Evolutionary conservation across 148 eudicot species (phyloP), one percentile per base, ranked within the genome.

Genomic region (Limonium bicolor): DNA sequence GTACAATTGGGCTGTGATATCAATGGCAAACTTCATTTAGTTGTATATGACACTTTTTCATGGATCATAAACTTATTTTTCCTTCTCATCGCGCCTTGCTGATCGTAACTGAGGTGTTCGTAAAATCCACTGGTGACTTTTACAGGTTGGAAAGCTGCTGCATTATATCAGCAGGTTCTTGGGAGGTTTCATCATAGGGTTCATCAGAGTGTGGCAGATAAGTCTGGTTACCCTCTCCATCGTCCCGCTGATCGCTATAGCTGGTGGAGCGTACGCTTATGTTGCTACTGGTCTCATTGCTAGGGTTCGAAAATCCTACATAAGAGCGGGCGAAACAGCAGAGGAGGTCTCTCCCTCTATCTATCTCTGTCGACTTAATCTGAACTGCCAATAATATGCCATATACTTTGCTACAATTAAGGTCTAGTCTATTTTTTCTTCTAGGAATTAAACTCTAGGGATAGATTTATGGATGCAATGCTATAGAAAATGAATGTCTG

Each of bases 101-200:
- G n/a, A n/a, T n/a, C n/a, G n/a, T n/a, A n/a, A n/a, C n/a, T n/a
- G n/a, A n/a, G n/a, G n/a, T n/a, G n/a, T n/a, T n/a, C n/a, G n/a
- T n/a, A n/a, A n/a, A n/a, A n/a, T n/a, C n/a, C n/a, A n/a, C n/a
- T n/a, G n/a, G n/a, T n/a, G n/a, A n/a, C n/a, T n/a, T n/a, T n/a
- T n/a, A n/a, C 93, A 90, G 99, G 99, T 76, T 20, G 99, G 95
- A 43, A 90, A 90, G 41, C 69, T 81, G 20, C 29, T 90, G 78
- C 99, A 90, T 36, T 90, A 90, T 54, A 24, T 85, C 30, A 81
- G 95, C 82, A 70, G 99, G 7, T 90, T 90, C 48, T 13, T 90
- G 26, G 74, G 63, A 8, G 99, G 99, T 7, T 90, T 90, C 60
- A 46, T 73, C 8, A 81, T 90, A 7, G 99, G 99, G 33, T 90